Conservation (phyloP, 768 basidiomycete species). For the Russula ochroleuca region DNA sequence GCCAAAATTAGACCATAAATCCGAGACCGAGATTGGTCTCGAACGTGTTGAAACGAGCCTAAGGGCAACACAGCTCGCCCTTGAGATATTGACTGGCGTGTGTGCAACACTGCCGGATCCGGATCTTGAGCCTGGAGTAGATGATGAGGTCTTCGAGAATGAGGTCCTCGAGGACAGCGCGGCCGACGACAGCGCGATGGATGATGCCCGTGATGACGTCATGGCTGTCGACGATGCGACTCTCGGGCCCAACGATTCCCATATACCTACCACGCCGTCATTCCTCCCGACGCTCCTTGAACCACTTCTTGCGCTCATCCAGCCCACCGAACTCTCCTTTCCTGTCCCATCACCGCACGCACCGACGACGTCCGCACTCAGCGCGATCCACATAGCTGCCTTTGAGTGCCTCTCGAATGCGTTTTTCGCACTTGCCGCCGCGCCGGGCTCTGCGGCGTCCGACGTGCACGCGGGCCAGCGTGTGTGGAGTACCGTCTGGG, state of each 20-base stretch:
- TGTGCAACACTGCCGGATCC: conserved; percentile 86
- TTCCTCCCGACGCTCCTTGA: conserved; percentile 60
- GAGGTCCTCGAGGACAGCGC: conserved; percentile 47
- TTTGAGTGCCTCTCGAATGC: conserved; percentile 90
- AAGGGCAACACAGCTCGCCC: conserved; percentile 71
- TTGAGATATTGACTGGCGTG: conserved; percentile 84
- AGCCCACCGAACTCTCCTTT: conserved; percentile 79
- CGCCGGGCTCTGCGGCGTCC: conserved; percentile 40
- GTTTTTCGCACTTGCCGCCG: conserved; percentile 65
- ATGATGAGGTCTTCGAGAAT: conserved; percentile 34
- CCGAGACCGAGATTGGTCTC: conserved; percentile 62
- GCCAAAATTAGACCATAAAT: conserved; percentile 64
- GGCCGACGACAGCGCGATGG: conserved; percentile 37
- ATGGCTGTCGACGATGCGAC: conserved; percentile 29
- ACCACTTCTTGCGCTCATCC: conserved; percentile 63
- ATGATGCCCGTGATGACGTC: conserved; percentile 33
- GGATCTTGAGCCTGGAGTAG: conserved; percentile 40
- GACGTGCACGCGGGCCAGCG: conserved; percentile 48
- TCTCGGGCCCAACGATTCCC: conserved; percentile 6
- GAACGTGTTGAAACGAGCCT: conserved; percentile 68
- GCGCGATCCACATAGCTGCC: conserved; percentile 78
- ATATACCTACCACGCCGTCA: conserved; percentile 35
- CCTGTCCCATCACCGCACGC: conserved; percentile 73
- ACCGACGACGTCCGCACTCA: conserved; percentile 81
- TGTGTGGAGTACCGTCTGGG: conserved; percentile 68